phyloP scores from a whole-genome alignment of 257 asterid genomes.

The Eustoma russellianum region DNA sequence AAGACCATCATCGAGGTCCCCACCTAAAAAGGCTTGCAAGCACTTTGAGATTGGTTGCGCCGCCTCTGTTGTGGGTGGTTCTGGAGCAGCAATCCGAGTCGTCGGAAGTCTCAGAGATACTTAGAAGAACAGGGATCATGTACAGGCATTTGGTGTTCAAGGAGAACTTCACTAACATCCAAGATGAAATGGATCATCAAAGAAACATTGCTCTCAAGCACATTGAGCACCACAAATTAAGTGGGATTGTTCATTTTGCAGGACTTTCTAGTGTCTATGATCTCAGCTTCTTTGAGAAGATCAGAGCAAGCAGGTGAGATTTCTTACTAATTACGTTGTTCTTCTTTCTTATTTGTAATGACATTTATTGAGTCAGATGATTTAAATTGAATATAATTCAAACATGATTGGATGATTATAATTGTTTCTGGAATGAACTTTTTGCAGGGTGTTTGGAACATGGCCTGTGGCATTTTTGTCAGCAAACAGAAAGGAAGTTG shows the following conservation, averaged over 20 bases:
- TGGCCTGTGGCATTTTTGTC: slow-evolving; percentile 73
- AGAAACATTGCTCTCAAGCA: slow-evolving; percentile 77
- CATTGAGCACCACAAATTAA: slow-evolving; percentile 77
- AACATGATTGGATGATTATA: background rate
- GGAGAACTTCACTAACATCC: slow-evolving; percentile 59
- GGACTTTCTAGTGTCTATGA: slow-evolving; percentile 70
- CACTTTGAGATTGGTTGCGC: slow-evolving; percentile 60
- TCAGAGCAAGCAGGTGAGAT: slow-evolving; percentile 71
- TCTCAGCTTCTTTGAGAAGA: slow-evolving; percentile 69
- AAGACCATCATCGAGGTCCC: slow-evolving; percentile 24
- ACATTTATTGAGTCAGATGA: too few species aligned
- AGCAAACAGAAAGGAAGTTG: slow-evolving; percentile 49
- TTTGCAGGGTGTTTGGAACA: slow-evolving; percentile 65
- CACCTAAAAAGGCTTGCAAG: slow-evolving; percentile 49
- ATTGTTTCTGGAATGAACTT: background rate
- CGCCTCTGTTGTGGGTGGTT: slow-evolving; percentile 73
- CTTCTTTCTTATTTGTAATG: too few species aligned
- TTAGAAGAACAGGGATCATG: slow-evolving; percentile 72
- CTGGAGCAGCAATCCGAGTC: slow-evolving; percentile 55
- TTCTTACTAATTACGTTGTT: background rate
- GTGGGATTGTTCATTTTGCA: slow-evolving; percentile 88
- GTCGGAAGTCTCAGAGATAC: slow-evolving; percentile 46
- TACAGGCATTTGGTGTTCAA: slow-evolving; percentile 74
- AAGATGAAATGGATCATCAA: slow-evolving; percentile 69
- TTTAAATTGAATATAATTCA: background rate